Evolutionary conservation across 345 rosid species (phyloP), one percentile per base, ranked within the genome.

Genomic region (Hypericum androsaemum): DNA sequence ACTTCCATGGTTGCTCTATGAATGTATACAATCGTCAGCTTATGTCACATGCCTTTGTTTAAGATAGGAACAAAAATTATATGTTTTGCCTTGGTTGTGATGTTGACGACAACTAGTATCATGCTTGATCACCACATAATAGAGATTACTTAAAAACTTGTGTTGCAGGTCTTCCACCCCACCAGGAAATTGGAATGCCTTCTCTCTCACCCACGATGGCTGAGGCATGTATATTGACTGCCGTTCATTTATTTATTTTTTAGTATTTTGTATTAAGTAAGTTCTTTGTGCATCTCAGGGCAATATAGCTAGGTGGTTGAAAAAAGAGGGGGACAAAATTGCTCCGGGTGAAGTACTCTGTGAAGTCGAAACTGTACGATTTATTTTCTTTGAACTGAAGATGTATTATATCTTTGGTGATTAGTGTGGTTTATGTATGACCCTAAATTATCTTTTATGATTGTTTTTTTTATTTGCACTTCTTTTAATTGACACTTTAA

Each of bases 181-280:
- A 92, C 66, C 95, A 92, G 64, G 95, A 85, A 69, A 83, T 92
- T 38, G 98, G 98, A 66, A 92, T 92, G 98, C 98, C 98, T 66
- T 92, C 98, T 56, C 95, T 92, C 58, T 92, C 98, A 6, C 98
- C 98, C 51, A 92, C 98, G 48, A 92, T 88, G 95, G 80, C 86
- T 7, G 98, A 90, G 96, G 98, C 66, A 74, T 54, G 78, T 28
- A 53, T 43, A 41, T 41, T 53, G 58, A 17, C 8, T 47, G 12
- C 41, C n/a, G n/a, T 46, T 46, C 39, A 67, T 42, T 16, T 48
- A 22, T 22, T 8, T 53, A 37, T 53, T 32, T n/a, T 45, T 28
- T 37, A 53, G 7, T 62, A 16, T 13, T 52, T 37, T 63, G 10
- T 61, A 47, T 48, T 72, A 59, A 64, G 50, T 53, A 14, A 37